phyloP scores from a whole-genome alignment of 2,329 filamentous ascomycete species.

The Xylaria digitata region DNA sequence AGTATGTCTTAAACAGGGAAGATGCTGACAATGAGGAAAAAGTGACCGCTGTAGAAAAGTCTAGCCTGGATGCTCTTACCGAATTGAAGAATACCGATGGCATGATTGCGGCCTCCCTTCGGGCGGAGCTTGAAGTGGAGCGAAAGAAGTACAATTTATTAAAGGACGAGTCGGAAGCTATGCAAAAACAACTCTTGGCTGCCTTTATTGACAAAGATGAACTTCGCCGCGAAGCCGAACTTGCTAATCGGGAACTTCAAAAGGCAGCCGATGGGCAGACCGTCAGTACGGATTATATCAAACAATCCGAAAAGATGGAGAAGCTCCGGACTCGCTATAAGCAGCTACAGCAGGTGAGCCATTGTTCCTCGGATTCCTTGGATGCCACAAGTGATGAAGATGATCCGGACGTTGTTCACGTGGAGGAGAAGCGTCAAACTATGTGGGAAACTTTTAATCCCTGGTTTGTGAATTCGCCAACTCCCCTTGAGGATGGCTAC shows the following conservation, averaged over 20 bases:
- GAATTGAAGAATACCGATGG: constrained; percentile 70
- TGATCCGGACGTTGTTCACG: constrained; percentile 38
- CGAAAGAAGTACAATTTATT: constrained; percentile 63
- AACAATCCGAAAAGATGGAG: constrained; percentile 65
- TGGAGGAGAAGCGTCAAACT: constrained; percentile 42
- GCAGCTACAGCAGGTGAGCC: constrained; percentile 69
- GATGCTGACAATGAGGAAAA: constrained; percentile 46
- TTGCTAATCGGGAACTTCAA: constrained; percentile 56
- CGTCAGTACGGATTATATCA: constrained; percentile 49
- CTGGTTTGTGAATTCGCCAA: constrained; percentile 26
- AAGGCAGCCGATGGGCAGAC: constrained; percentile 49
- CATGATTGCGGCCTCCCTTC: constrained; percentile 68
- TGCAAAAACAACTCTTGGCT: constrained; percentile 70
- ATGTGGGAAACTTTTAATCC: constrained; percentile 42
- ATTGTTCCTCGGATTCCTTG: constrained; percentile 34
- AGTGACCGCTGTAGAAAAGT: constrained; percentile 66
- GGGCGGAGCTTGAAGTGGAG: constrained; percentile 67
- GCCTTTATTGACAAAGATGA: constrained; percentile 70
- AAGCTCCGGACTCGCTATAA: constrained; percentile 67
- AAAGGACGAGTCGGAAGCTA: constrained; percentile 64
- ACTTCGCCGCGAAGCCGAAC: constrained; percentile 65
- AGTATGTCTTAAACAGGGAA: constrained; percentile 37
- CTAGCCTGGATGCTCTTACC: constrained; percentile 65
- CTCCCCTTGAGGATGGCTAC: constrained; percentile 33
- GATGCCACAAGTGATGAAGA: constrained; percentile 28